A percentile compares a stretch with the other conserved stretches of the same genome.
phyloP scores from a whole-genome alignment of 2,329 filamentous ascomycete genomes.

The Pestalotiopsis sp. region DNA sequence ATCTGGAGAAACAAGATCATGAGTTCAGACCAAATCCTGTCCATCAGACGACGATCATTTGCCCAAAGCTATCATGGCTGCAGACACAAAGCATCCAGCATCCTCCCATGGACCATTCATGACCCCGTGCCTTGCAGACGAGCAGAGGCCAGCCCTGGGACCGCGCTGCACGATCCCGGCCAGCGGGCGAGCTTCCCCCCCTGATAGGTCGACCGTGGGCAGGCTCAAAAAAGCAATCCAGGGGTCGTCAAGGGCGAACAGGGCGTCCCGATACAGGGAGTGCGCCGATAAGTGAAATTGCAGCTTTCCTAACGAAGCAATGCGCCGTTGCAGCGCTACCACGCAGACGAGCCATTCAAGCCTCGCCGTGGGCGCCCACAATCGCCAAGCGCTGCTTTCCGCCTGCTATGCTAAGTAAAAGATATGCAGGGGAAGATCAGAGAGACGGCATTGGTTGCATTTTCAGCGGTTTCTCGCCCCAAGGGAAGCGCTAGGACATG shows the following conservation, averaged over 20 bases:
- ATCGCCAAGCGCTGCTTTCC: background rate
- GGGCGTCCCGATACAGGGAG: constrained; percentile 6
- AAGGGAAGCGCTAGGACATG: background rate
- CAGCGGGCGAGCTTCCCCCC: background rate
- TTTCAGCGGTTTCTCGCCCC: background rate
- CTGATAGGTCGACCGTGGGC: background rate
- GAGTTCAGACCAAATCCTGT: background rate
- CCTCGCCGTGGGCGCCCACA: background rate
- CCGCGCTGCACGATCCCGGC: constrained; percentile 1
- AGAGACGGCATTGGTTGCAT: background rate
- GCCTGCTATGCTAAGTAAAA: background rate
- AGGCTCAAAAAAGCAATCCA: background rate
- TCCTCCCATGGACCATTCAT: background rate
- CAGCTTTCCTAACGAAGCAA: constrained; percentile 23
- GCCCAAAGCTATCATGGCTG: background rate
- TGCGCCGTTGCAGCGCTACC: constrained; percentile 18
- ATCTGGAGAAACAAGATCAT: background rate
- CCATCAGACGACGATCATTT: constrained; percentile 2
- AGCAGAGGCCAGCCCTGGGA: background rate
- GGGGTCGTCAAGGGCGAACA: constrained; percentile 1
- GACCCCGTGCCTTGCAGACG: constrained; percentile 5
- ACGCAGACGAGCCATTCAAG: constrained; percentile 22
- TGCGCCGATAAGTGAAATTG: constrained; percentile 29
- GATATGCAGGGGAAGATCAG: background rate
- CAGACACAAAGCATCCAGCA: background rate